These are phyloP conservation scores for Phyllostachys edulis DNA, from an alignment of 176 grass and related monocot species.

Conservation along the genomic window DNA sequence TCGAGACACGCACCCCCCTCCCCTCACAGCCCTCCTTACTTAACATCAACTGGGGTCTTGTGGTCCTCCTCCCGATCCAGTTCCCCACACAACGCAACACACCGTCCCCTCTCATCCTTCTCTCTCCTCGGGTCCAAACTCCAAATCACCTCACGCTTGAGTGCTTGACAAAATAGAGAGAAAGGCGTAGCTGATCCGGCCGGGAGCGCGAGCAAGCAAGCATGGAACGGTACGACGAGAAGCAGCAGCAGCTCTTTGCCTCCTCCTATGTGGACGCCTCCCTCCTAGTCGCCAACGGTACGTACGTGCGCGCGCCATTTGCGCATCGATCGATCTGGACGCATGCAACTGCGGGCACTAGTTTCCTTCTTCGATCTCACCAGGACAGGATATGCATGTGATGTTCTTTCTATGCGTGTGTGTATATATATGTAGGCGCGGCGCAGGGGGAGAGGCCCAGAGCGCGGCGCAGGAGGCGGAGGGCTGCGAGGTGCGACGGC, in stretches of 20 bases:
- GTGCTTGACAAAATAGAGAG: background rate
- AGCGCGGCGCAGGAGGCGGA: constrained; percentile 42
- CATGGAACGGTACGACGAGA: constrained; percentile 46
- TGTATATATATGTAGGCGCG: background rate
- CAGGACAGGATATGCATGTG: background rate
- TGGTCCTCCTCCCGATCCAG: constrained; percentile 35
- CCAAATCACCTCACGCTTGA: background rate
- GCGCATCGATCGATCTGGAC: background rate
- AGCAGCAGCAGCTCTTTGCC: constrained; percentile 28
- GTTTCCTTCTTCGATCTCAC: background rate
- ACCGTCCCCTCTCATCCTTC: background rate
- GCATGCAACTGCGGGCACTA: background rate
- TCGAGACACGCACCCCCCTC: constrained; percentile 60
- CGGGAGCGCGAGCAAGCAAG: background rate
- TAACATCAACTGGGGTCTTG: constrained; percentile 30
- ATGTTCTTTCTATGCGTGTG: background rate
- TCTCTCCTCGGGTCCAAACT: background rate
- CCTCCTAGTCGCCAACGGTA: constrained; percentile 32
- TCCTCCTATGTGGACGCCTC: constrained; percentile 39
- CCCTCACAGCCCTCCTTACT: constrained; percentile 26
- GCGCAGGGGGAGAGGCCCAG: constrained; percentile 38
- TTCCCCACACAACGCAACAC: background rate
- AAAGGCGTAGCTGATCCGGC: background rate
- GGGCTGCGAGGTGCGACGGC: constrained; percentile 30
- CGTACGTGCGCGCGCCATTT: background rate